These are phyloP conservation scores for Coemansia nantahalensis DNA, from an alignment of 192 early-diverging fungal species.

Conservation along the genomic window DNA sequence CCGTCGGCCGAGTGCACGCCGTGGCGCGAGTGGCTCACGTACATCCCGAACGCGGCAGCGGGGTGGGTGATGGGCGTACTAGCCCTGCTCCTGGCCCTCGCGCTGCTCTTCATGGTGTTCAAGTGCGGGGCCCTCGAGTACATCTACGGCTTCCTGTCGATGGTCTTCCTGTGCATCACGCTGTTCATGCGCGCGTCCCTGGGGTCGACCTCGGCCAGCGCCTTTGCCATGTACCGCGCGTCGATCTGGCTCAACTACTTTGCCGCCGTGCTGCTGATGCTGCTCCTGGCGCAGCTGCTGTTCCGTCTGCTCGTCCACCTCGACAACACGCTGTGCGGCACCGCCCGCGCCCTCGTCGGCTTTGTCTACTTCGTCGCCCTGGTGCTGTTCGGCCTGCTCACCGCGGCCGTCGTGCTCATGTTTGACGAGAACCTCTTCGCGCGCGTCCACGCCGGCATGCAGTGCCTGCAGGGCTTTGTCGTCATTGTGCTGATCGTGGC, in stretches of 20 bases:
- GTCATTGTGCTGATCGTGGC: constrained; percentile 35
- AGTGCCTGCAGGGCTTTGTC: constrained; percentile 46
- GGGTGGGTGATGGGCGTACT: constrained; percentile 45
- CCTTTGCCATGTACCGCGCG: constrained; percentile 43
- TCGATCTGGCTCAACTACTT: constrained; percentile 50
- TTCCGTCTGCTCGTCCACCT: constrained; percentile 45
- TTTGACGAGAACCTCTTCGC: constrained; percentile 34
- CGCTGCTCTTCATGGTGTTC: constrained; percentile 33
- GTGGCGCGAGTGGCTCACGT: constrained; percentile 53
- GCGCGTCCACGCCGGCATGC: constrained; percentile 36
- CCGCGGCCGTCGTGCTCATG: constrained; percentile 43
- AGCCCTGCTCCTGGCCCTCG: constrained; percentile 35
- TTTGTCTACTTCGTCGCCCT: constrained; percentile 30
- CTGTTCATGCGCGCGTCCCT: constrained; percentile 39
- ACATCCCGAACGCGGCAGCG: constrained; percentile 41
- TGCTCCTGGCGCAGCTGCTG: constrained; percentile 41
- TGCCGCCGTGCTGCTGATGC: constrained; percentile 26
- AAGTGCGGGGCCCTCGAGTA: constrained; percentile 48
- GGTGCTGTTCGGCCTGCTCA: constrained; percentile 34
- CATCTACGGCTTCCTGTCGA: constrained; percentile 38
- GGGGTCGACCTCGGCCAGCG: constrained; percentile 10
- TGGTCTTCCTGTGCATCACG: constrained; percentile 28
- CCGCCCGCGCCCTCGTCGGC: constrained; percentile 21
- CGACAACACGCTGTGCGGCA: constrained; percentile 37
- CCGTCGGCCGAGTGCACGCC: constrained; percentile 41